Conservation (phyloP, 495 filamentous ascomycete genomes). For the Penicillium mononematosum region DNA sequence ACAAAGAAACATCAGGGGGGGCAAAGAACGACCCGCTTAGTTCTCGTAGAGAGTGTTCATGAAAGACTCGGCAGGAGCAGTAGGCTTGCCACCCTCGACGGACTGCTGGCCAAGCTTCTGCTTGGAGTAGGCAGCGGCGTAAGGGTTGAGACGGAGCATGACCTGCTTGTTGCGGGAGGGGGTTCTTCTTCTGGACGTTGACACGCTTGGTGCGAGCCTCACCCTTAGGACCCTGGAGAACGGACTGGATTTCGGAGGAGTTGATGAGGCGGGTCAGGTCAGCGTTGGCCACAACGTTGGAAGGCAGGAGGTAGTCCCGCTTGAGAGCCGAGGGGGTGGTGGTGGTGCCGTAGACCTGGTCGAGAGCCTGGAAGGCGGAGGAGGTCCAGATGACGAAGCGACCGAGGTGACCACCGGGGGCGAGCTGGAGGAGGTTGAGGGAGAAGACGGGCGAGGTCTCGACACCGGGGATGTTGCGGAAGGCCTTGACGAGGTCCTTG, state of each 20-base stretch:
- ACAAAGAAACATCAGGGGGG: conserved; percentile 19
- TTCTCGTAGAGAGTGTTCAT: conserved; percentile 53
- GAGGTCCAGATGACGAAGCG: conserved; percentile 99
- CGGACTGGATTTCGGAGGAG: conserved; percentile 94
- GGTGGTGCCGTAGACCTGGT: conserved; percentile 92
- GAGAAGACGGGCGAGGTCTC: conserved; percentile 94
- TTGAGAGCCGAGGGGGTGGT: conserved; percentile 82
- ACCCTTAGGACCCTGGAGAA: conserved; percentile 85
- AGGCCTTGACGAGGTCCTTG: conserved; percentile 84
- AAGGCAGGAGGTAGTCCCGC: conserved; percentile 96
- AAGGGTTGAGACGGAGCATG: conserved; percentile 94
- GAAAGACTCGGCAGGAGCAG: conserved; percentile 50
- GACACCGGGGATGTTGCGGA: conserved; percentile 98
- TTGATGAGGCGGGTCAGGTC: conserved; percentile 97
- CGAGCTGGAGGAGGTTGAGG: conserved; percentile 98
- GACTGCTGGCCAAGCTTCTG: conserved; percentile 70
- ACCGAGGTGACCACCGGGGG: conserved; percentile 96
- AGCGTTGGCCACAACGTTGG: conserved; percentile 82
- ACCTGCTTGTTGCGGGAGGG: conserved; percentile 96
- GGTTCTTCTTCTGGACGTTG: conserved; percentile 98
- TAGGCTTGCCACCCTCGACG: conserved; percentile 54
- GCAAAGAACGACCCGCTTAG: conserved; percentile 34
- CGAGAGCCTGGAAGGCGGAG: conserved; percentile 90
- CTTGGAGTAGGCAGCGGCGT: conserved; percentile 82
- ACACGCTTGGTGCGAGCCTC: conserved; percentile 85